Conservation (phyloP, 768 basidiomycete genomes). For the Mycena galopus region DNA sequence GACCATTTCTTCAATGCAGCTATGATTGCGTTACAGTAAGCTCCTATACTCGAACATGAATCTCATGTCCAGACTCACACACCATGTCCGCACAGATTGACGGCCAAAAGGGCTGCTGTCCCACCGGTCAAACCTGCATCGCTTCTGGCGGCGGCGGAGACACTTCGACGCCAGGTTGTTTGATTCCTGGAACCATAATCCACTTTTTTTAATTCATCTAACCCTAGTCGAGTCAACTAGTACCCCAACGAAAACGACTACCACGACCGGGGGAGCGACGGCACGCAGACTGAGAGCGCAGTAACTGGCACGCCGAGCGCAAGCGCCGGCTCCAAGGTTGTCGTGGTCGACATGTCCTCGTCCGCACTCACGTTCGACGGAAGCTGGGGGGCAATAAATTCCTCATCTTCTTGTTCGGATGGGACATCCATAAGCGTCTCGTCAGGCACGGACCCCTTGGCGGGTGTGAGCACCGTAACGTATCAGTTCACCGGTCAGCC, state of each 20-base stretch:
- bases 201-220: no score
- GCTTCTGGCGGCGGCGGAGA: not conserved
- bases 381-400: not conserved
- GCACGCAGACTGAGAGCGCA: not conserved
- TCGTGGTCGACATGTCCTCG: conserved; percentile 1
- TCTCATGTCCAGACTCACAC: not conserved
- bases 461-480: not conserved
- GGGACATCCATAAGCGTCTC: not conserved
- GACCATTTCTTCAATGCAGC: not conserved
- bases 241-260: not conserved
- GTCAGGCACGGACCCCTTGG: not conserved
- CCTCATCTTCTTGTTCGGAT: not conserved
- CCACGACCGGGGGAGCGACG: not conserved
- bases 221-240: not conserved
- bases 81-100: not conserved
- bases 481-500: not conserved
- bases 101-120: conserved; percentile 27
- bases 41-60: no score
- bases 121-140: conserved; percentile 13
- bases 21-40: not conserved
- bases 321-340: not conserved
- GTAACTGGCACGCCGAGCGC: not conserved
- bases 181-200: not conserved
- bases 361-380: not conserved
- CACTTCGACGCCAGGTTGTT: not conserved